These are phyloP conservation scores for Arctium minus DNA, from an alignment of 129 eudicot genomes.

Conservation along the genomic window DNA sequence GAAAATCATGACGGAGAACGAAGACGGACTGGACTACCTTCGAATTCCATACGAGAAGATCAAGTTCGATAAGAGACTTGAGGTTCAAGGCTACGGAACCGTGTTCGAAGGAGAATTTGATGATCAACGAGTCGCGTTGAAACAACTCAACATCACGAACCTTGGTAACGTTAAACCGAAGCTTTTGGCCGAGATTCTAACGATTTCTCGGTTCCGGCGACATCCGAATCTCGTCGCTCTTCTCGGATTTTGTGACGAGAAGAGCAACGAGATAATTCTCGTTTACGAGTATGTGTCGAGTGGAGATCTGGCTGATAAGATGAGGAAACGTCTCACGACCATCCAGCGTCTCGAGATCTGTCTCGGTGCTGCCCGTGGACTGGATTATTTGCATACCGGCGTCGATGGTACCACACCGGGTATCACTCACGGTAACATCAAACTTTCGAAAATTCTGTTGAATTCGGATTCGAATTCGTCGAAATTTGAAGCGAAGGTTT, in stretches of 20 bases:
- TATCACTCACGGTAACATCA: conserved; percentile 26
- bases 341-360: conserved; percentile 35
- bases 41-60: conserved; percentile 35
- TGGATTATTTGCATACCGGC: conserved; percentile 24
- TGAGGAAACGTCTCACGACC: conserved; percentile 28
- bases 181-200: conserved; percentile 24
- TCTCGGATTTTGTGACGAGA: conserved; percentile 28
- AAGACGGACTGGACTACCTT: conserved; percentile 32
- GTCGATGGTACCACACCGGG: conserved; percentile 10
- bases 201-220: conserved; percentile 20
- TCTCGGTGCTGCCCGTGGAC: conserved; percentile 36
- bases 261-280: conserved; percentile 28
- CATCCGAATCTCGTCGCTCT: conserved; percentile 36
- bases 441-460: conserved; percentile 22
- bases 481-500: conserved; percentile 24
- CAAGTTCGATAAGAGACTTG: conserved; percentile 24
- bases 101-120: conserved; percentile 26
- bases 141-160: conserved; percentile 32
- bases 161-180: conserved; percentile 22
- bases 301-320: conserved; percentile 29
- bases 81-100: conserved; percentile 24
- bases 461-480: conserved; percentile 19
- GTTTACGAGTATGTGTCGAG: conserved; percentile 24
- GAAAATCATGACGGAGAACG: conserved; percentile 20
- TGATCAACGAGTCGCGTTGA: conserved; percentile 26